These are phyloP conservation scores for Zygoascus meyerae DNA, from an alignment of 1,139 yeast genomes.

Conservation along the genomic window DNA sequence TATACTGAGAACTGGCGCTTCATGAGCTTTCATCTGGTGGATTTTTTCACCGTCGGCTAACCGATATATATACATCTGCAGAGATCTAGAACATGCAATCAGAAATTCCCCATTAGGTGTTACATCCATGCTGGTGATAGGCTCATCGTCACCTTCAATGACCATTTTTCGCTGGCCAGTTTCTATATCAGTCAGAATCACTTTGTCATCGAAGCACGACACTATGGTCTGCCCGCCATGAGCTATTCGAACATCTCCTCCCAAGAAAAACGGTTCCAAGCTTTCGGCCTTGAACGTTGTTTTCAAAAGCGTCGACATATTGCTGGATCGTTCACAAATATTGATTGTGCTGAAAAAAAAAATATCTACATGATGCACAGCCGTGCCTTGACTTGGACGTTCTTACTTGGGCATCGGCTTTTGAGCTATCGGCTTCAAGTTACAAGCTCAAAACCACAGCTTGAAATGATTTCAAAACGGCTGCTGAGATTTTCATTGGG, in stretches of 20 bases:
- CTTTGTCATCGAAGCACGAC: conserved; percentile 71
- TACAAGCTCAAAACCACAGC: no score
- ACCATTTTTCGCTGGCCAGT: conserved; percentile 55
- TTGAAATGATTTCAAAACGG: conserved; percentile 24
- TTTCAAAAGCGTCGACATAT: conserved; percentile 23
- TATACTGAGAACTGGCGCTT: conserved; percentile 78
- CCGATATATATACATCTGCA: conserved; percentile 65
- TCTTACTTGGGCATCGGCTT: no score
- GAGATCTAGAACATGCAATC: conserved; percentile 77
- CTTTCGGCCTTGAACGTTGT: conserved; percentile 42
- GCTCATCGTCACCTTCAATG: conserved; percentile 83
- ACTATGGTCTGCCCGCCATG: conserved; percentile 62
- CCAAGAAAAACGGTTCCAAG: conserved; percentile 74
- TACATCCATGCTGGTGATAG: conserved; percentile 64
- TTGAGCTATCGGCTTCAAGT: no score
- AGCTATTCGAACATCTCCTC: conserved; percentile 72
- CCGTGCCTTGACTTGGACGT: no score
- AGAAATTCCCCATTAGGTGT: conserved; percentile 70
- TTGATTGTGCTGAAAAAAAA: neutral
- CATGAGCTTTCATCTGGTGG: conserved; percentile 41
- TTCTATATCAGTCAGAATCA: conserved; percentile 58
- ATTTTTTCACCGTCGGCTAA: conserved; percentile 30
- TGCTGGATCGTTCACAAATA: neutral
- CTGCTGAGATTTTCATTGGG: conserved; percentile 28
- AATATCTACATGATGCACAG: neutral